Base-by-base conservation (phyloP, 1,139 yeast species). In the Protomyces inouyei region DNA sequence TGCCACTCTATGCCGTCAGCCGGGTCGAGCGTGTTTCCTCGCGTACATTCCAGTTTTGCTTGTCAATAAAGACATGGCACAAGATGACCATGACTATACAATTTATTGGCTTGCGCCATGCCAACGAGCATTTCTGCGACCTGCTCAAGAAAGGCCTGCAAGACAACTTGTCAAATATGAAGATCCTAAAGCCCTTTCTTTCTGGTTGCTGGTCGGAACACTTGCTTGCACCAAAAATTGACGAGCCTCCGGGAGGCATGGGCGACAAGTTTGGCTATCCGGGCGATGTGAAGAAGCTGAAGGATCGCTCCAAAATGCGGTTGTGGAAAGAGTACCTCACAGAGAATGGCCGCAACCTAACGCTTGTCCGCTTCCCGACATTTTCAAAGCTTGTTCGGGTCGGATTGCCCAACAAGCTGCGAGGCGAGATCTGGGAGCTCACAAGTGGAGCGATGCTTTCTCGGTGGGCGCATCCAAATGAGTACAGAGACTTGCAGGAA, bases 351-450 rank as follows among this genome's bases (percentile, higher is more conserved):
- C 79, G 96, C 61, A 92, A 92, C 72, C 77, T 95, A 61, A 85
- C 95, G 0, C 71, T 92, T 32, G 80, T 89, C 1, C 82, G 85
- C 60, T 89, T 88, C 65, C 90, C 86, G 37, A 84, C 85, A 74
- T 93, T 90, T 73, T 88, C 85, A 74, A 88, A 88, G 71, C 81
- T 92, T 64, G 82, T 93, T 21, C 80, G 97, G 64, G 95, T 91
- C 18, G 98, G 98, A 0, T 79, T 95, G 48, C 98, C 98, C 8
- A 93, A 93, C 73, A 79, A 95, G 66, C 78, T 93, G 64, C 80
- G 99, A 70, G 98, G 98, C 40, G 99, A 95, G 73, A 80, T 93
- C 18, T 95, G 99, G 99, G 98, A 93, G 74, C 77, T 90, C 66
- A 84, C 91, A 63, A 84, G 91, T 64, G 99, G 98, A 4, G 86